Conservation (phyloP, 179 eudicot species). For the Gypsophila paniculata region DNA sequence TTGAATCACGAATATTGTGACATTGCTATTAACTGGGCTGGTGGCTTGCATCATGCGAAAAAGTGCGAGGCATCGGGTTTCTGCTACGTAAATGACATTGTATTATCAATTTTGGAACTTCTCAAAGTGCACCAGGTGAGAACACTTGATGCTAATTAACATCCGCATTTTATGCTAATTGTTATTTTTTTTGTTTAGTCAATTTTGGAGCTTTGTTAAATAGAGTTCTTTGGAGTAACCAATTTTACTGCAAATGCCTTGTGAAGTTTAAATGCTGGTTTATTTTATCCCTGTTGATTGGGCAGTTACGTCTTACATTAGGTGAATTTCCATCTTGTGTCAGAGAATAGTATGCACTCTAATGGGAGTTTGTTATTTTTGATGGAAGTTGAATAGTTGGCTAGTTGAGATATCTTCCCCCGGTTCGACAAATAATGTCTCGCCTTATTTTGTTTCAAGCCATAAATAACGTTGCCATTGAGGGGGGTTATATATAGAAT, state of each 20-base stretch:
- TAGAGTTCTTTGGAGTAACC: not conserved
- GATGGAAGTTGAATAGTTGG: too few relatives aligned
- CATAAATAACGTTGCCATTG: not conserved
- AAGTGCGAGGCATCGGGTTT: conserved; percentile 79
- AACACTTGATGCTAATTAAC: conserved; percentile 2
- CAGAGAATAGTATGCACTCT: too few relatives aligned
- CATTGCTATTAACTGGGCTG: conserved; percentile 71
- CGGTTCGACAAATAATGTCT: too few relatives aligned
- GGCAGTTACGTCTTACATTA: not conserved
- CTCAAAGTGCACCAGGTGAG: conserved; percentile 61
- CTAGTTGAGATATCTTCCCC: too few relatives aligned
- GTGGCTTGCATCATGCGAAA: conserved; percentile 70
- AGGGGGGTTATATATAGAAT: not conserved
- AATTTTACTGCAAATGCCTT: too few relatives aligned
- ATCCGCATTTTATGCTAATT: not conserved
- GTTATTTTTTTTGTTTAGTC: not conserved
- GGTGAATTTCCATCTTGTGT: too few relatives aligned
- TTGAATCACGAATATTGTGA: conserved; percentile 62
- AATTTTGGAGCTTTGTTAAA: not conserved
- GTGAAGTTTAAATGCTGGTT: not conserved
- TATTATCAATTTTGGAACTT: conserved; percentile 60
- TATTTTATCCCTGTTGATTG: not conserved
- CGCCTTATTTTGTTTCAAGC: not conserved
- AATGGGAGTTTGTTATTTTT: too few relatives aligned
- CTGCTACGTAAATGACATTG: conserved; percentile 69